phyloP scores from a whole-genome alignment of 352 stramenopile genomes.

The Hyaloperonospora arabidopsidis region DNA sequence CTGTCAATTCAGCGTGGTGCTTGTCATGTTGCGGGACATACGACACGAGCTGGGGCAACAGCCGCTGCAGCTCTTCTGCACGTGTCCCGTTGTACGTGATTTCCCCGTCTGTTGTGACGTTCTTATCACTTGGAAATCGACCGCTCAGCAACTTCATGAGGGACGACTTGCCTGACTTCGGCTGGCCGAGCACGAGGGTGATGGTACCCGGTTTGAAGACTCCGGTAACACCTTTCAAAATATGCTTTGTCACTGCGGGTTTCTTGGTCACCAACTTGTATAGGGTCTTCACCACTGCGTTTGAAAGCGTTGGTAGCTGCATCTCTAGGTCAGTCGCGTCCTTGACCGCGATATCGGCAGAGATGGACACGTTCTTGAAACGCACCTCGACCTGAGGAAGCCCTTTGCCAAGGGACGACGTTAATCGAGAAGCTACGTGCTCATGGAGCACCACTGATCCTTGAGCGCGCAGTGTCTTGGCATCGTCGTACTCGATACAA shows the following conservation, averaged over 20 bases:
- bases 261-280: constrained; percentile 24
- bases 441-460: constrained; percentile 15
- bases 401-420: constrained; percentile 29
- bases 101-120: constrained; percentile 9
- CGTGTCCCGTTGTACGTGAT: constrained; percentile 14
- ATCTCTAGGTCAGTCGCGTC: constrained; percentile 4
- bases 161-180: constrained; percentile 15
- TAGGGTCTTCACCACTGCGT: constrained; percentile 33
- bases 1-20: constrained; percentile 4
- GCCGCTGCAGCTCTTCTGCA: background rate
- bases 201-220: constrained; percentile 34
- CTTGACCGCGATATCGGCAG: constrained; percentile 32
- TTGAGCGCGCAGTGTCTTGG: too few relatives aligned
- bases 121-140: constrained; percentile 6
- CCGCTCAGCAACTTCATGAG: constrained; percentile 20
- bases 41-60: constrained; percentile 14
- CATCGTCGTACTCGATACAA: too few relatives aligned
- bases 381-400: constrained; percentile 59
- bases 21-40: constrained; percentile 10
- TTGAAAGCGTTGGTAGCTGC: constrained; percentile 39
- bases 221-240: constrained; percentile 28
- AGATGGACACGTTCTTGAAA: constrained; percentile 41
- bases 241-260: constrained; percentile 18
- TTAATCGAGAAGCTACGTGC: constrained; percentile 30
- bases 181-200: constrained; percentile 22